These are phyloP conservation scores for Umbelopsis sp. DNA, from an alignment of 192 early-diverging fungal genomes.

Conservation along the genomic window DNA sequence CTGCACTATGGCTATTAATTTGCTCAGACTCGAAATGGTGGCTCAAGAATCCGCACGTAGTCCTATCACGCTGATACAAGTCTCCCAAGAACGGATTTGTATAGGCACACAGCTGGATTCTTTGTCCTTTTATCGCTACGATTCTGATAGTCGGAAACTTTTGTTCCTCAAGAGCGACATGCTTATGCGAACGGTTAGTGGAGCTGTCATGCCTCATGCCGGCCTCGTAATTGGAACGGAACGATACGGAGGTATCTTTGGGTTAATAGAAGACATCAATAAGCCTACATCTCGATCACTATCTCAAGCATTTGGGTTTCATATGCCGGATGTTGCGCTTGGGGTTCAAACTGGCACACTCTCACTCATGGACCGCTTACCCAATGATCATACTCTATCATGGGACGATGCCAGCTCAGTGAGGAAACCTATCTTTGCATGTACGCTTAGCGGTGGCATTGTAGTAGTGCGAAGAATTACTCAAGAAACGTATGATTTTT, in stretches of 20 bases:
- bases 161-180: constrained; percentile 17
- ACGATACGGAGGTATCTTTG: not conserved
- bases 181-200: not conserved
- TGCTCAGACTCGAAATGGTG: constrained; percentile 22
- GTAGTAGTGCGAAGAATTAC: not conserved
- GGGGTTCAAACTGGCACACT: not conserved
- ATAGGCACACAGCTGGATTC: constrained; percentile 27
- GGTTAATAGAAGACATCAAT: not conserved
- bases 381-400: not conserved
- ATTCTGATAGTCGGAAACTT: constrained; percentile 4
- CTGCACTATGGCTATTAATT: not conserved
- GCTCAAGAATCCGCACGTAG: constrained; percentile 20
- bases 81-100: constrained; percentile 8
- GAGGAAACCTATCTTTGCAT: not conserved
- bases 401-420: not conserved
- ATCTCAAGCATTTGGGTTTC: not conserved
- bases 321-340: not conserved
- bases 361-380: not conserved
- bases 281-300: not conserved
- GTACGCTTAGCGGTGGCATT: not conserved
- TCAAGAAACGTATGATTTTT: not conserved
- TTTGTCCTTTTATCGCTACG: constrained; percentile 22
- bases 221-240: not conserved
- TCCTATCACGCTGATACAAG: constrained; percentile 30
- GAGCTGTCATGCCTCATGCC: not conserved